These are phyloP conservation scores for Wickerhamomyces chaumierensis DNA, from an alignment of 805 yeast genomes.

Conservation along the genomic window DNA sequence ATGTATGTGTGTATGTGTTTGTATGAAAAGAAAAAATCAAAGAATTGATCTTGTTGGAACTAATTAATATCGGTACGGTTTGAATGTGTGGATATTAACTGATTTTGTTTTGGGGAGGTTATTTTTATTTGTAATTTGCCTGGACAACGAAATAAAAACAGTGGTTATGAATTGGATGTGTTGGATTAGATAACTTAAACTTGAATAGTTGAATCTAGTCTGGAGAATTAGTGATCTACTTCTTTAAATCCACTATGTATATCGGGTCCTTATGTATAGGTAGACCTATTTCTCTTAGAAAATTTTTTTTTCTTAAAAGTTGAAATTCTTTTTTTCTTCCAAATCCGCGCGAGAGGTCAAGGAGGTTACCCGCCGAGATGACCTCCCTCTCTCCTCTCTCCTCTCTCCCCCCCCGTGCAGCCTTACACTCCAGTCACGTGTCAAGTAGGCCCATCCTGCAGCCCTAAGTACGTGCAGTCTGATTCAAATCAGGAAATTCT, in stretches of 20 bases:
- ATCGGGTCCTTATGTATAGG: background rate
- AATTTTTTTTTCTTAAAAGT: no score
- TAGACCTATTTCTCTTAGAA: no score
- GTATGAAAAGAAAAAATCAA: background rate
- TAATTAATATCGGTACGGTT: background rate
- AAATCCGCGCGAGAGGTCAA: background rate
- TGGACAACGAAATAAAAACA: no score
- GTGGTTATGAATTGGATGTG: background rate
- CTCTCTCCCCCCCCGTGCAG: background rate
- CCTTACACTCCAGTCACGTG: background rate
- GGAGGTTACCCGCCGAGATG: background rate
- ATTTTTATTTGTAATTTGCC: no score
- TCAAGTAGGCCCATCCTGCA: no score
- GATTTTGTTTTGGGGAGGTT: background rate
- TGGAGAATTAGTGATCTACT: background rate
- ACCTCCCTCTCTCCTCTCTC: no score
- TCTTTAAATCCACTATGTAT: no score
- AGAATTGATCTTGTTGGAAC: background rate
- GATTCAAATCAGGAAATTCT: no score
- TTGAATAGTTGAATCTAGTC: background rate
- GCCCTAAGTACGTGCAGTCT: no score
- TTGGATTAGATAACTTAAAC: no score
- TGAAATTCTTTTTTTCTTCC: background rate
- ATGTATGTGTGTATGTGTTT: constrained; percentile 7
- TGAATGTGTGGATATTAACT: background rate